Evolutionary conservation across 2,329 filamentous ascomycete species (phyloP), one percentile per base, ranked within the genome.

Genomic region (Colletotrichum sp.): DNA sequence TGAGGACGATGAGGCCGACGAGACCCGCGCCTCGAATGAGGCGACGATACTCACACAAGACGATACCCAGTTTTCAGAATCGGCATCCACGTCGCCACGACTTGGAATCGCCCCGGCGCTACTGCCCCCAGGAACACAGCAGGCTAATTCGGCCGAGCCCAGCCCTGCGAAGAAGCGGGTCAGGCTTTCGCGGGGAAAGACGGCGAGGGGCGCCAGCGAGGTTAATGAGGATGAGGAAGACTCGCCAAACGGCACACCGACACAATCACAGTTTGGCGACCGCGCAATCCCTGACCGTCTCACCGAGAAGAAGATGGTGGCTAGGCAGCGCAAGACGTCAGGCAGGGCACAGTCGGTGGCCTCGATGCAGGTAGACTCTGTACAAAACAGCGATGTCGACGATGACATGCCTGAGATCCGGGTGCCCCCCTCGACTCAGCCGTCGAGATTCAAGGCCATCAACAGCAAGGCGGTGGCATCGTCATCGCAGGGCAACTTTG

Each of bases 361-460:
- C 9, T 76, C 74, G 8, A 24, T 74, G 34, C 73, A 72, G 32
- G 63, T 64, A 1, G 74, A 74, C 16, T 69, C 64, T n/a, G 64
- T 76, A 5, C 70, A 68, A 6, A 74, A 76, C 26, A 74, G 71
- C 64, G 64, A 76, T 13, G 44, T 76, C 24, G 74, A 76, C 24
- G 71, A 76, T 24, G 74, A 76, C 65, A 76, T 76, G 74, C 74
- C 74, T 0, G 64, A 64, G 13, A 76, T 76, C 13, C 74, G 52
- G 44, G 59, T 76, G 21, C 74, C 74, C 6, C 34, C 65, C 7
- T 65, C 74, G 21, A 76, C 70, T 4, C 73, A 69, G 39, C 59
- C 59, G 26, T 36, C 24, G 2, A n/a, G 16, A 6, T 24, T 63
- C 26, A 44, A 62, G 57, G 49, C 44, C 55, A 18, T n/a, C 55